These are phyloP conservation scores for Lentinula aciculospora DNA, from an alignment of 768 basidiomycete species.

Conservation along the genomic window DNA sequence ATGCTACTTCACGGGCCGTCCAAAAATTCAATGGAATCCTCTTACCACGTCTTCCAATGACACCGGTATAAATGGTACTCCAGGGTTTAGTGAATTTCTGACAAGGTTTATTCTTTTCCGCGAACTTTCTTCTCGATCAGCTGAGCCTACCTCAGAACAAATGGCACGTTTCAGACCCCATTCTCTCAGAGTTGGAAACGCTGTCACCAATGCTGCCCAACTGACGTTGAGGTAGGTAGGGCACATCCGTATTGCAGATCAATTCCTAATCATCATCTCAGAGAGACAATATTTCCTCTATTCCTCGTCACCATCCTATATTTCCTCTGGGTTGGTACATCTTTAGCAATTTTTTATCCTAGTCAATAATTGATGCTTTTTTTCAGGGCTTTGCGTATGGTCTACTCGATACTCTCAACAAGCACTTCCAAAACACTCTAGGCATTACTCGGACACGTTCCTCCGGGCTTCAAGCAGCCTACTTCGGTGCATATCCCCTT, in stretches of 20 bases:
- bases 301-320: conserved; percentile 30
- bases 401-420: conserved; percentile 27
- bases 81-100: neutral
- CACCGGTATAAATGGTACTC: neutral
- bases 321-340: conserved; percentile 24
- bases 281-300: conserved; percentile 25
- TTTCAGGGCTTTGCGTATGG: conserved; percentile 27
- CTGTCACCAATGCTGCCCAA: conserved; percentile 24
- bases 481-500: conserved; percentile 29
- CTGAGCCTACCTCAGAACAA: neutral
- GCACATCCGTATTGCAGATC: neutral
- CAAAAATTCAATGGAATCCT: neutral
- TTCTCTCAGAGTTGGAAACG: conserved; percentile 26
- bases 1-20: neutral
- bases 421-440: conserved; percentile 27
- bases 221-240: conserved; percentile 17
- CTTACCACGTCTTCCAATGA: neutral
- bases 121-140: neutral
- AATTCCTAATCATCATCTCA: neutral
- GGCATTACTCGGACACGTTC: conserved; percentile 27
- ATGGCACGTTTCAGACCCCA: conserved; percentile 18
- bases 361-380: neutral
- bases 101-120: neutral
- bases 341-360: neutral
- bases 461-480: conserved; percentile 28